Base-by-base conservation (phyloP, 2,329 filamentous ascomycete species). In the Colletotrichum sp. region DNA sequence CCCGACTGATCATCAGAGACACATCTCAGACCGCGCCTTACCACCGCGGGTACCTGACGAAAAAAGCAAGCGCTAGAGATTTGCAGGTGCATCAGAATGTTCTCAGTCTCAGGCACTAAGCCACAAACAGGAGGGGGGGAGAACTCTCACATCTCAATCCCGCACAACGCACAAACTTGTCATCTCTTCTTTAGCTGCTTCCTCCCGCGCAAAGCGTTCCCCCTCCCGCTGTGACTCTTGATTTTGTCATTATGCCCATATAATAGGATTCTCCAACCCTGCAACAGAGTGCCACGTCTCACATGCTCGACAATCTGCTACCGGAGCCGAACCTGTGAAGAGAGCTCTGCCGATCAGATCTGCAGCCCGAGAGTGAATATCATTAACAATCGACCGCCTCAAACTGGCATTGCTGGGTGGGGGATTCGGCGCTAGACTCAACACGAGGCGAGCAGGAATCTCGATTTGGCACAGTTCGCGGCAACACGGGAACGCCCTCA, bases 1-100 rank as follows among this genome's bases (percentile, higher is more conserved):
- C 44, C 65, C 65, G 44, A 76, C 26, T 16, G 44, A 73, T 75
- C 73, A 44, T 73, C 70, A 74, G 65, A 76, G 59, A 73, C 74
- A 68, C 26, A 65, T 65, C 70, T 76, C 57, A 69, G 64, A 60
- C 74, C 63, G 44, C 72, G 28, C 69, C 55, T 65, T 36, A 62
- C 67, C 36, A 32, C 68, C 59, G 48, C 71, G 70, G 74, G 73
- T 75, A 75, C 74, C 74, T 76, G 55, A 69, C 13, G 39, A 13
- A 73, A 68, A 68, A 68, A 73, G 69, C 30, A 68, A 73, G 63
- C 22, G 73, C 57, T 60, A 59, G 57, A 65, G 57, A 30, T 52
- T 36, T 48, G 63, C 32, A 24, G 26, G 59, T 60, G 64, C 30
- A 69, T 64, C 57, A 30, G 18, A 44, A 32, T 26, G 26, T 16